A percentile compares a stretch with the other conserved stretches of the same genome.
Evolutionary conservation across 257 asterid species (phyloP).

Genomic region (Nicotiana paniculata): DNA sequence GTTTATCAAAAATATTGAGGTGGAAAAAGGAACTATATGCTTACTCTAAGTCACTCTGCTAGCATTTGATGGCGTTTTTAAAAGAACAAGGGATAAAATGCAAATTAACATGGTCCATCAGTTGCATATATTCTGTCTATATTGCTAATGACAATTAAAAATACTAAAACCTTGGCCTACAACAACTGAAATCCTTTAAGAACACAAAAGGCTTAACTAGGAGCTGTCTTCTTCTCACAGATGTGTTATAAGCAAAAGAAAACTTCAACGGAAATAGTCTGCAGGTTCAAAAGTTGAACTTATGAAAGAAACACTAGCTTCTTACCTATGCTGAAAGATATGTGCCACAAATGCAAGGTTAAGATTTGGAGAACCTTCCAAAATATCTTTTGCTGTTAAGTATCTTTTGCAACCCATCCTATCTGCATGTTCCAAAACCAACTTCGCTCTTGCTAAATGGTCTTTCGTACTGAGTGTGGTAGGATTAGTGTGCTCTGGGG

Average conservation of each 20-base stretch:
- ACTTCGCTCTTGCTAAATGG: slow-evolving; percentile 72
- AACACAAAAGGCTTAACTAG: not conserved
- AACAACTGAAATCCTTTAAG: not conserved
- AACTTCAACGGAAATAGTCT: not conserved
- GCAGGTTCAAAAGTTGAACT: not conserved
- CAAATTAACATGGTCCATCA: not conserved
- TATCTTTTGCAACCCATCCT: slow-evolving; percentile 97
- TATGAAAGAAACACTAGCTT: slow-evolving; percentile 5
- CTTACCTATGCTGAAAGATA: slow-evolving; percentile 92
- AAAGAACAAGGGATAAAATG: not conserved
- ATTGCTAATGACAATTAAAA: not conserved
- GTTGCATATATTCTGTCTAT: not conserved
- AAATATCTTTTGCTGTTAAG: slow-evolving; percentile 90
- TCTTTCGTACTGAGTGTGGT: slow-evolving; percentile 57
- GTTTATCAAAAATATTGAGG: not conserved
- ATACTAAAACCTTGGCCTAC: not conserved
- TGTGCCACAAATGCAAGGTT: slow-evolving; percentile 98
- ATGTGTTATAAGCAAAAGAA: not conserved
- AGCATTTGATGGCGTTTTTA: not conserved
- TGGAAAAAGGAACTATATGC: not conserved
- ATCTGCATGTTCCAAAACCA: slow-evolving; percentile 97
- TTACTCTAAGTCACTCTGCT: not conserved
- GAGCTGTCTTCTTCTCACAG: not conserved
- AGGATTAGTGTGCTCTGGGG: slow-evolving; percentile 82
- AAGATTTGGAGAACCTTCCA: slow-evolving; percentile 94